Base-by-base conservation (phyloP, 2,329 filamentous ascomycete genomes). In the Akanthomyces lecanii region DNA sequence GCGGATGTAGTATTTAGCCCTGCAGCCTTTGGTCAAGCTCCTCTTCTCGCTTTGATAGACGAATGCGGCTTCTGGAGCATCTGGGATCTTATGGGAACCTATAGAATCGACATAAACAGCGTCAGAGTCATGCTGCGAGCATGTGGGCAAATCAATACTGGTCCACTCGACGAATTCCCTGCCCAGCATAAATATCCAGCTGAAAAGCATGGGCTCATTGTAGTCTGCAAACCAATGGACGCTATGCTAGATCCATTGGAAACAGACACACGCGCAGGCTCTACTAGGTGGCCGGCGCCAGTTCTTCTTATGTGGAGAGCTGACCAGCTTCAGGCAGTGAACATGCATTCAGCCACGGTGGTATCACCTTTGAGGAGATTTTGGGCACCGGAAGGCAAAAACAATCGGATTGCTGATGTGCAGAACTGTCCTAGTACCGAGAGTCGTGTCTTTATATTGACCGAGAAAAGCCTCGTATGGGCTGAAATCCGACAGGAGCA, bases 1-100 rank as follows among this genome's bases (percentile, higher is more conserved):
- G 80, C 81, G 0, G 87, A 92, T 72, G 77, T 89, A 3, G 74
- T 83, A 0, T 90, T 92, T 71, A 88, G 87, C 66, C 84, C 88
- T 0, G 73, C 74, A 4, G 70, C 69, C 5, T 66, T 64, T 21
- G 70, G 75, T 63, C 66, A 83, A 76, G 71, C 84, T 79, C 81
- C 85, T 1, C 87, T 89, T 68, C 75, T 92, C 59, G 87, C 81
- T 18, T 77, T 92, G 30, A 78, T 92, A 21, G 88, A 92, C 68
- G 79, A 85, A 58, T 76, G 76, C 40, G 89, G 89, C 1, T 78
- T 77, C 63, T 93, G 89, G 90, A 86, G 78, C 50, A 73, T 91
- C 4, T 91, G 88, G 86, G 81, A 89, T 65, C 75, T 89, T 28
- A 67, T 68, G 14, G 77, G 75, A 61, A 77, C 70, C 65, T 69